Base-by-base conservation (phyloP, 306 rosid species). In the Amphicarpaea edgeworthii region DNA sequence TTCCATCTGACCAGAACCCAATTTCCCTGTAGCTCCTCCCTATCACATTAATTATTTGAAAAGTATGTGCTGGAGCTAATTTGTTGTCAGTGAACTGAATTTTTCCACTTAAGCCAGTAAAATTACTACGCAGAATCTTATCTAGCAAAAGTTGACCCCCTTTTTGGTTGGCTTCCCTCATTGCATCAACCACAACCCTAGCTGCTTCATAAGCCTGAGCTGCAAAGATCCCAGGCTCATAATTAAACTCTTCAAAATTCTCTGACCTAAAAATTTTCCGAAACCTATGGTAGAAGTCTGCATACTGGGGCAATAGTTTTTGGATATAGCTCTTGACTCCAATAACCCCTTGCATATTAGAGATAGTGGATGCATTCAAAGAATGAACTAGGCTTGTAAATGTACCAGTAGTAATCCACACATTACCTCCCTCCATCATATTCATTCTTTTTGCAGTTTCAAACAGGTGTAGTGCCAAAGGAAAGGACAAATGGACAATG, bases 181-280 rank as follows among this genome's bases (percentile, higher is more conserved):
- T 54, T 32, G 89, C 89, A 42, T 68, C 57, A 75, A 79, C 82
- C 20, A 79, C 59, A 9, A 77, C 38, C 77, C 46, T 30, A 16
- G 83, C 80, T 70, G 87, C 88, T 67, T 88, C 92, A 77, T 86
- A 88, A 16, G 90, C 84, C 70, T 80, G 83, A 8, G 70, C 59
- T 2, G 88, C 87, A 59, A 46, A 84, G 66, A 75, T 32, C 45
- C 88, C 80, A 30, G 86, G 89, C 51, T 79, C 89, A 42, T 81
- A 20, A 62, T 66, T 81, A 32, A 61, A 59, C 53, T 81, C 88
- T 26, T 79, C 77, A 14, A 81, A 70, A 42, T 85, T 40, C 58
- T 51, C 73, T 7, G 10, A 47, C 58, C 78, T 41, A 74, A 85
- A 85, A 34, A 57, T 59, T 60, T 16, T 55, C 1, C 77, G 74